These are phyloP conservation scores for Amanita exitialis DNA, from an alignment of 768 basidiomycete genomes.

Conservation along the genomic window DNA sequence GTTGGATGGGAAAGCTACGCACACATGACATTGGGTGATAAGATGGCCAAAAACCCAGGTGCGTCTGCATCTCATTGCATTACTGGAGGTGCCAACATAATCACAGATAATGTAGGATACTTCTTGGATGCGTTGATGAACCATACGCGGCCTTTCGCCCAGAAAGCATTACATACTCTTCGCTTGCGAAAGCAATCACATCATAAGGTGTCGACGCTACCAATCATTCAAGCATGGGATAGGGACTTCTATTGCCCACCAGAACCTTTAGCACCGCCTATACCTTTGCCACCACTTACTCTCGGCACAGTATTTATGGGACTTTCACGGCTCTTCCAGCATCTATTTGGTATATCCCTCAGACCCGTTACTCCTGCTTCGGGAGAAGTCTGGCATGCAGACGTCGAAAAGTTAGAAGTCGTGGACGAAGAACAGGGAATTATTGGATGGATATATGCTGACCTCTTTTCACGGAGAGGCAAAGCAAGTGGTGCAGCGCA, in stretches of 20 bases:
- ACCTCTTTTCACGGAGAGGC: conserved; percentile 75
- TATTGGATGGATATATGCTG: conserved; percentile 93
- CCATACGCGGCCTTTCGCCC: conserved; percentile 72
- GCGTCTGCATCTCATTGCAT: conserved; percentile 11
- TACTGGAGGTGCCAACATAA: not conserved
- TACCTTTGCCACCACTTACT: conserved; percentile 66
- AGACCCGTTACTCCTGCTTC: conserved; percentile 56
- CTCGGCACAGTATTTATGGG: conserved; percentile 90
- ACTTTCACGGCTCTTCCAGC: conserved; percentile 79
- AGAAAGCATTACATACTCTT: conserved; percentile 57
- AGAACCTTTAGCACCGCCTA: conserved; percentile 64
- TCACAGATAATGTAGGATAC: conserved; percentile 69
- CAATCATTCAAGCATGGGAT: conserved; percentile 90
- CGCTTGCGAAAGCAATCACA: conserved; percentile 68
- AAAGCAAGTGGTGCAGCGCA: conserved; percentile 93
- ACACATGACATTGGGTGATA: conserved; percentile 81
- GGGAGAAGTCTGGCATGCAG: conserved; percentile 85
- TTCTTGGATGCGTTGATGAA: conserved; percentile 79
- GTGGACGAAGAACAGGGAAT: conserved; percentile 81
- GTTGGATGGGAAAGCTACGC: conserved; percentile 84
- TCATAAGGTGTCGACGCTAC: conserved; percentile 44
- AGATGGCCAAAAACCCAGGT: conserved; percentile 97
- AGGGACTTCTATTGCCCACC: conserved; percentile 87
- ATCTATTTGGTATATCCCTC: conserved; percentile 79
- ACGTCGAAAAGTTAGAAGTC: conserved; percentile 89